Base-by-base conservation (phyloP, 2,329 filamentous ascomycete species). In the Penicillium glabrum region DNA sequence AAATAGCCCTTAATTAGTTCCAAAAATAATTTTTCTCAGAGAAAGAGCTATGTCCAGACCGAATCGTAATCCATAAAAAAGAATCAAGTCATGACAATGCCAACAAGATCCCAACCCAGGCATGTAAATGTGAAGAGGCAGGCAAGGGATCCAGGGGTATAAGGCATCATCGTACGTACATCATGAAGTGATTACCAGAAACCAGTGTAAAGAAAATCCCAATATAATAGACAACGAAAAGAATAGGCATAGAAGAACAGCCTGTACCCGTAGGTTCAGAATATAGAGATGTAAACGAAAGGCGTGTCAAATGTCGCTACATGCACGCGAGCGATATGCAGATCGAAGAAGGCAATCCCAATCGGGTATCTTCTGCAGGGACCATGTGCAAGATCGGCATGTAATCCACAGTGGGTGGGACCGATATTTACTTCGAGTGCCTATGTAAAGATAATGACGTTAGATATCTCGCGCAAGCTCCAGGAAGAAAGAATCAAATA, bases 101-200 rank as follows among this genome's bases (percentile, higher is more conserved):
- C 44, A 52, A 27, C 26, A 29, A 46, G 23, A 53, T 53, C 35
- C 35, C 37, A 27, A 3, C 2, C 24, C 11, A 24, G n/a, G 16
- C 33, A 27, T 29, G n/a, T n/a, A 19, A 24, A 46, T n/a, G 41
- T 8, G 19, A 24, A 14, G 23, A 8, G 31, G 29, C 50, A 39
- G 16, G 14, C 5, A 9, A 41, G 8, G 37, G 41, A 54, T 51
- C 33, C 33, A 39, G 26, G 43, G 55, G 53, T 60, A 58, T 48
- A 58, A 51, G 46, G 51, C 55, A 51, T 56, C 26, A 53, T 60
- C 55, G 44, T 58, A 33, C 5, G 31, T 33, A 58, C 53, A 60
- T 62, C 58, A 35, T 65, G 46, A 56, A 44, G 43, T 53, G 41
- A 58, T 57, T 43, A 35, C 26, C 19, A 51, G 6, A 58, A 59